phyloP scores from a whole-genome alignment of 176 grass and related monocot genomes.

The Avena eriantha region DNA sequence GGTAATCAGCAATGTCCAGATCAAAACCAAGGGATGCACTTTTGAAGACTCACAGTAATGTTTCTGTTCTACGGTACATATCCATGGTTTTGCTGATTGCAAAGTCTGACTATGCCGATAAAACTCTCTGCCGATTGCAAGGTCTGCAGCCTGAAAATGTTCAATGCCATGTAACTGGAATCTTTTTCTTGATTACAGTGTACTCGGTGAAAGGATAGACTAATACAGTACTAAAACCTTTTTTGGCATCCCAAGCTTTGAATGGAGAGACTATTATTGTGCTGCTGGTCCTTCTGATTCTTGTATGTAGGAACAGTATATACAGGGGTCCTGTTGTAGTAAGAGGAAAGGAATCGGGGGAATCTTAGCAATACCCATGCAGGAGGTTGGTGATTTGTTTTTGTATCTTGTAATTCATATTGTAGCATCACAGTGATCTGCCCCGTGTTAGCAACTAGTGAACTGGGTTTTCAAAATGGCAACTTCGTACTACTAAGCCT shows the following conservation, averaged over 20 bases:
- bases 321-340: conserved; percentile 85
- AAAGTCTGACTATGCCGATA: too few relatives aligned
- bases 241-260: conserved; percentile 80
- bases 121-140: too few relatives aligned
- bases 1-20: conserved; percentile 44
- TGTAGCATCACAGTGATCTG: too few relatives aligned
- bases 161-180: too few relatives aligned
- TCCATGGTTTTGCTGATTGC: too few relatives aligned
- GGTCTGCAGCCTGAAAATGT: too few relatives aligned
- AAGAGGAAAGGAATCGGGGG: conserved; percentile 65
- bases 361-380: conserved; percentile 50
- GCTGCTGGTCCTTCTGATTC: conserved; percentile 60
- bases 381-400: conserved; percentile 68
- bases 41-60: conserved; percentile 56
- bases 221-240: conserved; percentile 59
- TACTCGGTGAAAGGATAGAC: not conserved
- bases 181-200: too few relatives aligned
- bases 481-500: too few relatives aligned
- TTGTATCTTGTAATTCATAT: not conserved
- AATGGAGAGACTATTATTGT: conserved; percentile 75
- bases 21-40: conserved; percentile 66
- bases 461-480: too few relatives aligned
- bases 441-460: too few relatives aligned
- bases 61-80: not conserved
- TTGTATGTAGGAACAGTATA: conserved; percentile 90